phyloP scores from a whole-genome alignment of 1,139 yeast species.

The Hyphopichia burtonii region DNA sequence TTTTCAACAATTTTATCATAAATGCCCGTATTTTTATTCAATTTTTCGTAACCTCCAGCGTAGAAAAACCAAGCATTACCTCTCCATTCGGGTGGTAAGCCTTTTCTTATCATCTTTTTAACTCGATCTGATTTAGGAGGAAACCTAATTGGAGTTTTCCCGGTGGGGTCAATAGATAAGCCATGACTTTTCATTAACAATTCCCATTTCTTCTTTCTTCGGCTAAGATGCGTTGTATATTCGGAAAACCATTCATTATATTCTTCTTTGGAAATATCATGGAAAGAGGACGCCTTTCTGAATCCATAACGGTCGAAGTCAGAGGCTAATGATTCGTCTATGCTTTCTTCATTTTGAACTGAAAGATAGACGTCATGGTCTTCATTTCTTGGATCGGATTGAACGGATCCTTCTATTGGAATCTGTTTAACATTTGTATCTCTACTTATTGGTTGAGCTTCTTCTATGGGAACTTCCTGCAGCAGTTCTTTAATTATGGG shows the following conservation, averaged over 20 bases:
- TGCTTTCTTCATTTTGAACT: not conserved
- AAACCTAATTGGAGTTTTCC: constrained; percentile 50
- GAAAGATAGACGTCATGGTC: not conserved
- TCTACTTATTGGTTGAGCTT: not conserved
- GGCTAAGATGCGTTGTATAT: constrained; percentile 60
- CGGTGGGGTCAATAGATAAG: constrained; percentile 33
- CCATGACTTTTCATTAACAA: constrained; percentile 66
- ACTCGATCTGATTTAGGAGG: constrained; percentile 85
- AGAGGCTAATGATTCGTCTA: constrained; percentile 20
- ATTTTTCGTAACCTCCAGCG: constrained; percentile 83
- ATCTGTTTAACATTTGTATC: not conserved
- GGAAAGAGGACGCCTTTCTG: constrained; percentile 56
- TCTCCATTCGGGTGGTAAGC: constrained; percentile 96
- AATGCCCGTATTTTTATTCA: constrained; percentile 67
- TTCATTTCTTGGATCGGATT: not conserved
- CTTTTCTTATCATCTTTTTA: constrained; percentile 80
- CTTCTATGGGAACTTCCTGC: not conserved
- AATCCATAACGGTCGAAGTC: constrained; percentile 83
- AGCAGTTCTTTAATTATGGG: not conserved
- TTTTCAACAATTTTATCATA: constrained; percentile 66
- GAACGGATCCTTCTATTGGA: too few relatives aligned
- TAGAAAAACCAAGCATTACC: constrained; percentile 97
- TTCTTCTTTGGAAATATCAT: constrained; percentile 46
- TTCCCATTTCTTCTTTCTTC: constrained; percentile 77
- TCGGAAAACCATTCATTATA: constrained; percentile 74